Base-by-base conservation (phyloP, 1,284 basidiomycete species). In the Ceratobasidium theobromae region DNA sequence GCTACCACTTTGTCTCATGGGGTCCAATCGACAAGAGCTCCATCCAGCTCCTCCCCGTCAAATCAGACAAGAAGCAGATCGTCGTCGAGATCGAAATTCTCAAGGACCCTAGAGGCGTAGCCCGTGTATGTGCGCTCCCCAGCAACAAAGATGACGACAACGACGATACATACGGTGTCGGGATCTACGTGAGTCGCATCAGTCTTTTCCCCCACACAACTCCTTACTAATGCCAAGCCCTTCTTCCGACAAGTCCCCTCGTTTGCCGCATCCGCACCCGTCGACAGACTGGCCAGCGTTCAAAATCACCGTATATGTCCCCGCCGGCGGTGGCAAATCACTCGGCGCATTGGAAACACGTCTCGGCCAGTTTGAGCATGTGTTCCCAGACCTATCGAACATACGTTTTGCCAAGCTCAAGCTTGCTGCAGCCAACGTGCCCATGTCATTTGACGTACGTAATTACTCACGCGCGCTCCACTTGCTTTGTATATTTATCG, bases 351-450 rank as follows among this genome's bases (percentile, higher is more conserved):
- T 60, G 21, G 57, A 60, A 27, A 60, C 57, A 23, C 57, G 57
- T 9, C 57, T 60, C 45, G 57, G 57, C 43, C 57, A 60, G 43
- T 60, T 60, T 40, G 57, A 60, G 28, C 57, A 60, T 16, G 27
- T 60, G 45, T 35, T 60, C 21, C 57, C 57, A 23, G 57, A 60
- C 46, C 23, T 60, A 3, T 48, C 57, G 28, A 18, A n/a, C 4
- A 49, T 60, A 43, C 35, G 49, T 40, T 60, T 60, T 40, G 28
- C 27, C 4, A 45, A 25, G 6, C 21, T 60, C 18, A 18, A 60
- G 8, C 11, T 38, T 1, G 4, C 43, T 28, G 57, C 57, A 12
- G 57, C 57, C 2, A 60, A 60, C 23, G 57, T 60, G 16, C 57
- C 57, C n/a, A 60, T 60, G 45, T 25, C 18, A 8, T 49, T 60